Conservation (phyloP, 179 eudicot species). For the Silene vulgaris region DNA sequence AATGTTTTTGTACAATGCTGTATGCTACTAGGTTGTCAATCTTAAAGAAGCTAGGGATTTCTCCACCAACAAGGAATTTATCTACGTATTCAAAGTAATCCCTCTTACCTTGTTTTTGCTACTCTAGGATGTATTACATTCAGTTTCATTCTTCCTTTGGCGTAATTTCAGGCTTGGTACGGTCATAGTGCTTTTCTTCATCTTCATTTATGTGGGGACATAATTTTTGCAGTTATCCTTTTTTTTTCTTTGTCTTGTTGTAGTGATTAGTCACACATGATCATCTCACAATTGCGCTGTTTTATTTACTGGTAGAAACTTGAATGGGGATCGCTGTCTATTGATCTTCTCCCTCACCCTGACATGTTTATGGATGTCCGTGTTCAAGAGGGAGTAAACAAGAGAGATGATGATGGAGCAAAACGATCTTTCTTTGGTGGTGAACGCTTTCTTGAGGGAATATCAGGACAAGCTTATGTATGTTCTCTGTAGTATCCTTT, state of each 20-base stretch:
- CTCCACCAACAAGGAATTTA: conserved; percentile 68
- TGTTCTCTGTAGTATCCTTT: conserved; percentile 17
- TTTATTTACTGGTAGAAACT: conserved; percentile 56
- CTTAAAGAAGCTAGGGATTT: conserved; percentile 93
- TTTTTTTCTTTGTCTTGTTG: not conserved
- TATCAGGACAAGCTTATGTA: conserved; percentile 98
- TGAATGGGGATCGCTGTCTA: conserved; percentile 86
- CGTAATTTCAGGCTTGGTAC: not conserved
- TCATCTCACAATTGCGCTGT: conserved; percentile 10
- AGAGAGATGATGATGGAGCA: conserved; percentile 92
- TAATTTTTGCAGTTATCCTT: not conserved
- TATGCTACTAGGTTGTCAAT: conserved; percentile 74
- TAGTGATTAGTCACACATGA: not conserved
- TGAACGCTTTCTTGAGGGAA: conserved; percentile 92
- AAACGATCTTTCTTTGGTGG: conserved; percentile 94
- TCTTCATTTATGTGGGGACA: not conserved
- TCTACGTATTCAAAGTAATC: conserved; percentile 83
- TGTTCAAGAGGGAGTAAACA: conserved; percentile 49
- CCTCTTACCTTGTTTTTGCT: not conserved
- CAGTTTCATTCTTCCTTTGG: conserved; percentile 8
- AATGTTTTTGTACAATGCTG: conserved; percentile 21
- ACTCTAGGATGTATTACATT: not conserved
- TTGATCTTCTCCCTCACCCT: conserved; percentile 97
- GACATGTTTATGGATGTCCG: conserved; percentile 83
- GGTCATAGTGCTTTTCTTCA: not conserved